Evolutionary conservation across 2,329 filamentous ascomycete genomes (phyloP).

Genomic region (Penicillium freii): DNA sequence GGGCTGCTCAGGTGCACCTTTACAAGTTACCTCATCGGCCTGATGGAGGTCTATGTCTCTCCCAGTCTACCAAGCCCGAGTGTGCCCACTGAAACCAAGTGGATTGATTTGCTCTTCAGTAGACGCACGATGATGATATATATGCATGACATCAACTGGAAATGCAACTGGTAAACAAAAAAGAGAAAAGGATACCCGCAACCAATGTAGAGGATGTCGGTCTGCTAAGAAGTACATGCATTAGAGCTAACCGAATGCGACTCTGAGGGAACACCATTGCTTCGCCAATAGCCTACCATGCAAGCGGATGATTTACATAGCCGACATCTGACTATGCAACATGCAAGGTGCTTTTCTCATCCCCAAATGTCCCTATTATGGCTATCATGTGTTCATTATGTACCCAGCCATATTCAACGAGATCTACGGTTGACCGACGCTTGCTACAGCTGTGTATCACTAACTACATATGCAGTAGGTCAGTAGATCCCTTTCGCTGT

Average conservation of each 20-base stretch:
- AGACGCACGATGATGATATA: conserved; percentile 39
- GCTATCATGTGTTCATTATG: not conserved
- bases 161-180: not conserved
- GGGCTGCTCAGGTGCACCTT: conserved; percentile 47
- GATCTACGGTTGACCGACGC: not conserved
- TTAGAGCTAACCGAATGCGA: not conserved
- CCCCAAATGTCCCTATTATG: not conserved
- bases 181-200: not conserved
- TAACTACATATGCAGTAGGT: not conserved
- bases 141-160: conserved; percentile 7
- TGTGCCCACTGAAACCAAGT: conserved; percentile 59
- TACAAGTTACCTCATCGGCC: conserved; percentile 49
- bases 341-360: not conserved
- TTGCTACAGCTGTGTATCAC: not conserved
- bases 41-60: conserved; percentile 49
- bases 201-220: conserved; percentile 13
- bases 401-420: not conserved
- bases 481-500: not conserved
- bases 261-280: not conserved
- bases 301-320: not conserved
- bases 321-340: not conserved
- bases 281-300: not conserved
- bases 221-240: not conserved
- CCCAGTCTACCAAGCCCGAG: conserved; percentile 64
- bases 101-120: conserved; percentile 59